phyloP scores from a whole-genome alignment of 2,329 filamentous ascomycete species.

The Zymoseptoria tritici region DNA sequence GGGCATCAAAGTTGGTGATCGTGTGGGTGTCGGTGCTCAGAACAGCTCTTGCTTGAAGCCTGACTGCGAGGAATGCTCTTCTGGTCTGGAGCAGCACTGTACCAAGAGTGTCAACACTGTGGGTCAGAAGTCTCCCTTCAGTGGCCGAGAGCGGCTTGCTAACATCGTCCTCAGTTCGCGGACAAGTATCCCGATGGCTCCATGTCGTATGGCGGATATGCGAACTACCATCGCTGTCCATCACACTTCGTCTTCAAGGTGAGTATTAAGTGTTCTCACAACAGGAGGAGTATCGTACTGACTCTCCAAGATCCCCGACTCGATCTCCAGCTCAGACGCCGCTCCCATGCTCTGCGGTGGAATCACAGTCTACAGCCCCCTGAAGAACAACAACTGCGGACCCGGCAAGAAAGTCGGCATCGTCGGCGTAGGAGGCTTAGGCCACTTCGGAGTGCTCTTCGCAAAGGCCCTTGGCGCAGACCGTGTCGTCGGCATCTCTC shows the following conservation, averaged over 20 bases:
- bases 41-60: conserved; percentile 40
- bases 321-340: conserved; percentile 42
- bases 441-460: conserved; percentile 63
- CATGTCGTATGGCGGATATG: conserved; percentile 58
- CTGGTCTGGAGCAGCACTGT: conserved; percentile 30
- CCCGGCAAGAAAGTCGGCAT: conserved; percentile 66
- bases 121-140: neutral
- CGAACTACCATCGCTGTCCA: conserved; percentile 43
- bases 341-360: conserved; percentile 73
- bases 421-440: conserved; percentile 62
- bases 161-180: conserved; percentile 14
- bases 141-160: neutral
- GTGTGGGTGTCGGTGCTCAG: conserved; percentile 45
- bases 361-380: conserved; percentile 63
- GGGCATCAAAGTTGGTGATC: conserved; percentile 31
- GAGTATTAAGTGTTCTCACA: too few species aligned
- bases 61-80: conserved; percentile 47
- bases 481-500: conserved; percentile 57
- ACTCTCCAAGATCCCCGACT: conserved; percentile 41
- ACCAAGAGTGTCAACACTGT: conserved; percentile 22
- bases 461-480: conserved; percentile 64
- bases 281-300: too few species aligned
- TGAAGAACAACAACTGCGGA: conserved; percentile 59
- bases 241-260: conserved; percentile 48
- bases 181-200: conserved; percentile 23